Evolutionary conservation across 108 stramenopile genomes (phyloP), one percentile per base, ranked within the genome.

Genomic region (Heterococcus sp.): DNA sequence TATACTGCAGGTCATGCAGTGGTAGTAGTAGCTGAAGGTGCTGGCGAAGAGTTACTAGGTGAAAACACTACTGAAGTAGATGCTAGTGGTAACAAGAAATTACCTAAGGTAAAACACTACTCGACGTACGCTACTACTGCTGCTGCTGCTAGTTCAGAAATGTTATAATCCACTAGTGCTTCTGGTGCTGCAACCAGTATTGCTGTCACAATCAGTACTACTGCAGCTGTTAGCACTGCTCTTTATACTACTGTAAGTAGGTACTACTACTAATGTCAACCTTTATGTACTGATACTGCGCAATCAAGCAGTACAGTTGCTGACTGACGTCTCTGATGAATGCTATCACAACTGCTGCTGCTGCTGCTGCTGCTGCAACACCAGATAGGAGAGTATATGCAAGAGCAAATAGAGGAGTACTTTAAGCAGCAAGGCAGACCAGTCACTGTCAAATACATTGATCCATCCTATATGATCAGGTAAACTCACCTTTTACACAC

Each of bases 1-100:
- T n/a, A n/a, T n/a, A n/a, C n/a, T n/a, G n/a, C n/a, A n/a, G 95
- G 95, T 65, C 95, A 95, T 84, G 97, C 97, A 1, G 97, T 98
- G 30, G 88, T 98, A 36, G 97, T 98, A n/a, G 96, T 96, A 30
- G 97, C 97, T 3, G 97, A 98, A 80, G 97, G 97, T 3, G 97
- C 97, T 28, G 97, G 97, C 21, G 95, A 96, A 80, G 96, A 98
- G 37, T 74, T 96, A 3, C 84, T 97, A 33, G 95, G 95, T 35
- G 77, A 81, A 33, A n/a, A n/a, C n/a, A 92, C 90, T 46, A 93
- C 92, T 0, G 94, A 95, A 72, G 89, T 83, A 0, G 97, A 98
- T 88, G 94, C 96, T 14, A 91, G 94, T 73, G 97, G 97, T 5
- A 94, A 95, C 79, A 89, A 91, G 38, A 95, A 95, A 78, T 75